These are phyloP conservation scores for Scopulariopsis brevicaulis DNA, from an alignment of 2,329 filamentous ascomycete species.

Conservation along the genomic window DNA sequence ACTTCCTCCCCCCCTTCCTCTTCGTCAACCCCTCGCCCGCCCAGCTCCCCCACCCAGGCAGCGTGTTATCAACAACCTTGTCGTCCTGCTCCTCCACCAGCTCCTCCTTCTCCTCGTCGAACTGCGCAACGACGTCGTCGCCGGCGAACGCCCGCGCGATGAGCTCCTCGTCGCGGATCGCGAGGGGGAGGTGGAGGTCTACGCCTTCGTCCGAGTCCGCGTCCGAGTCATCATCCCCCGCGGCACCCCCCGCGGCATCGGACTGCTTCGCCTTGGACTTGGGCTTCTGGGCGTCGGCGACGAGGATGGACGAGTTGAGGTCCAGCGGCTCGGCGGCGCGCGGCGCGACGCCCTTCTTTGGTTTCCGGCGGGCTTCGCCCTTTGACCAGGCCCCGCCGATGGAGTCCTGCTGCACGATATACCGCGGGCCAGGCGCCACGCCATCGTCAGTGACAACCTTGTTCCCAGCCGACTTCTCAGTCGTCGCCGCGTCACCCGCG, in stretches of 20 bases:
- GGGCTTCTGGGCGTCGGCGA: slow-evolving; percentile 12
- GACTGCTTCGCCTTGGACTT: slow-evolving; percentile 11
- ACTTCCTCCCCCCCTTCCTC: slow-evolving; percentile 52
- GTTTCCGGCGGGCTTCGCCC: slow-evolving; percentile 4
- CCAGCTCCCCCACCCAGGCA: slow-evolving; percentile 94
- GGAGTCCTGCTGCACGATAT: slow-evolving; percentile 6
- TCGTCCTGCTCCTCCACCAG: slow-evolving; percentile 68
- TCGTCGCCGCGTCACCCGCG: background rate
- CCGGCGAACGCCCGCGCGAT: slow-evolving; percentile 81
- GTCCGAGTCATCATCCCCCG: slow-evolving; percentile 15
- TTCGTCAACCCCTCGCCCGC: slow-evolving; percentile 69
- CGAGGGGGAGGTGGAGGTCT: slow-evolving; percentile 41
- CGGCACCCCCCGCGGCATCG: slow-evolving; percentile 8
- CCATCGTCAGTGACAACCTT: slow-evolving; percentile 17
- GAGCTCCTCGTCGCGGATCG: slow-evolving; percentile 52
- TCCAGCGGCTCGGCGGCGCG: slow-evolving; percentile 8
- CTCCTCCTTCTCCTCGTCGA: slow-evolving; percentile 67
- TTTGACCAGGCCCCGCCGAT: slow-evolving; percentile 6
- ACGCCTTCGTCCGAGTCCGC: slow-evolving; percentile 29
- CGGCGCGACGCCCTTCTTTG: background rate
- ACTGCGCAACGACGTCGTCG: slow-evolving; percentile 71
- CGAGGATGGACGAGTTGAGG: slow-evolving; percentile 16
- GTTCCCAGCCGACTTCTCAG: slow-evolving; percentile 7
- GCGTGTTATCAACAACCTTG: slow-evolving; percentile 68
- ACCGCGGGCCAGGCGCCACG: slow-evolving; percentile 12